These are phyloP conservation scores for Bocquillonia castaneifolia DNA, from an alignment of 441 rosid genomes.

Conservation along the genomic window DNA sequence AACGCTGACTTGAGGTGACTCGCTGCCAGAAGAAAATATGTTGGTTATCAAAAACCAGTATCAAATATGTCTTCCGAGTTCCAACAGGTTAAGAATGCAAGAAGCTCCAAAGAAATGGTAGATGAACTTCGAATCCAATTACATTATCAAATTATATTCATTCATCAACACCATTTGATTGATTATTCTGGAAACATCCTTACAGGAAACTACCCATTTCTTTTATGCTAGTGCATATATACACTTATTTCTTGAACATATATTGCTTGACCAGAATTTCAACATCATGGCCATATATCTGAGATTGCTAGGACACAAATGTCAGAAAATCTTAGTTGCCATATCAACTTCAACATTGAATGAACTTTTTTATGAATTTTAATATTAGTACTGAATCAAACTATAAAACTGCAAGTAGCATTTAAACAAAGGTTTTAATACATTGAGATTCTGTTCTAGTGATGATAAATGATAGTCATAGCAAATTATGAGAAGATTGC, in stretches of 20 bases:
- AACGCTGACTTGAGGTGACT: slow-evolving; percentile 84
- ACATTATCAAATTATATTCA: not conserved
- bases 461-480: not conserved
- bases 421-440: not conserved
- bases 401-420: not conserved
- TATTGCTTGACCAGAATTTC: not conserved
- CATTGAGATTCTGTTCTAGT: not conserved
- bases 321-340: not conserved
- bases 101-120: too few species aligned
- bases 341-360: not conserved
- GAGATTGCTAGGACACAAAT: not conserved
- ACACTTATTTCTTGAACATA: not conserved
- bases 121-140: not conserved
- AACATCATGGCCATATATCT: not conserved
- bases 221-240: too few species aligned
- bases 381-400: not conserved
- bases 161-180: not conserved
- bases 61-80: not conserved
- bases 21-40: slow-evolving; percentile 47
- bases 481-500: not conserved
- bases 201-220: not conserved
- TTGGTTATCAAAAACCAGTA: slow-evolving; percentile 22
- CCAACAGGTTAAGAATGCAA: too few species aligned
- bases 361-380: not conserved
- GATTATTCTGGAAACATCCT: not conserved